Base-by-base conservation (phyloP, 129 eudicot genomes). In the Flaveria bidentis region DNA sequence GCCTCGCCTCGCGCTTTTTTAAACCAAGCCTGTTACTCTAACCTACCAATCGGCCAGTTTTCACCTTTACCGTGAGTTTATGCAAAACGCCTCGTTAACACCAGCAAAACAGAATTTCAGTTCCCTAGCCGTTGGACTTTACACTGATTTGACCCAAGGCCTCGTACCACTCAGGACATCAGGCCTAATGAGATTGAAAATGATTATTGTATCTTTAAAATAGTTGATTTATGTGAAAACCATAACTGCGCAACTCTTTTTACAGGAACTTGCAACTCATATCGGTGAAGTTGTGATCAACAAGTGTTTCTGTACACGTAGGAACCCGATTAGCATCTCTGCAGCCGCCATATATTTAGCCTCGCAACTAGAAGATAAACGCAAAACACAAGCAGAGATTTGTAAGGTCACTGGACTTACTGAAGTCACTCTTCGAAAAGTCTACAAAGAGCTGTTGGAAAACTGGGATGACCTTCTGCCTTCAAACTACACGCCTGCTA, bases 381-480 rank as follows among this genome's bases (percentile, higher is more conserved):
- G 99, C 63, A 94, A 94, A 84, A 94, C 99, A 22, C 99, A 94
- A 56, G 99, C 99, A 12, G 99, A 94, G 75, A 94, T 94, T 36
- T 94, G 99, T 71, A 94, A 94, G 69, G 99, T 94, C 30, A 94
- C 99, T 0, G 99, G 99, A 72, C 97, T 94, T 26, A 94, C 99
- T 0, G 99, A 94, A 73, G 99, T 94, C 73, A 94, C 99, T 30
- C 89, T 94, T 33, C 88, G 99, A 25, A 94, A 94, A 80, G 99
- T 94, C 17, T 94, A 94, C 90, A 94, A 94, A 79, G 99, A 94
- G 79, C 85, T 94, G 0, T 64, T 94, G 50, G 99, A 94, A 80
- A 94, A 94, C 62, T 94, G 96, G 99, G 97, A 94, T 56, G 97
- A 94, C 85, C 90, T 94, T 17, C 99, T 89, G 64, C 99, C 99